phyloP scores from a whole-genome alignment of 768 basidiomycete genomes.

The Punctularia strigosozonata region DNA sequence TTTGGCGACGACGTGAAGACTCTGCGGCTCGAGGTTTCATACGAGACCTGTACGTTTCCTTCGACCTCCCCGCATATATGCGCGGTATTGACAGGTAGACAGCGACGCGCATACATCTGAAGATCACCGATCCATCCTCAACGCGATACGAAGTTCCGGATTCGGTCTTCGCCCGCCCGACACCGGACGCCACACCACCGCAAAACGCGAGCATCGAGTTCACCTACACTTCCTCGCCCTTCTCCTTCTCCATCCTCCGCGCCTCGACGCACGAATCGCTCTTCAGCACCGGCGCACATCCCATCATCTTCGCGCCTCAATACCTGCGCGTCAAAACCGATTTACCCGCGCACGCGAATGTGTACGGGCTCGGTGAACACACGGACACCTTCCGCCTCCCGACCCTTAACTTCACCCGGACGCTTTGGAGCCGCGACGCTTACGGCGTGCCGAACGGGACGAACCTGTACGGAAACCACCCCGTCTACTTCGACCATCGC shows the following conservation, averaged over 20 bases:
- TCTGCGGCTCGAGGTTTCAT: constrained; percentile 39
- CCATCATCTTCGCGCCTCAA: constrained; percentile 67
- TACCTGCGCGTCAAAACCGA: constrained; percentile 62
- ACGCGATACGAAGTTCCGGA: constrained; percentile 55
- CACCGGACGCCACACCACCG: constrained; percentile 16
- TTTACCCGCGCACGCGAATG: constrained; percentile 48
- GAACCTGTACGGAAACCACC: constrained; percentile 66
- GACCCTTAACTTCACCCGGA: constrained; percentile 27
- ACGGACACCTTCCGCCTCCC: constrained; percentile 52
- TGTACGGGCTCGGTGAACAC: constrained; percentile 74
- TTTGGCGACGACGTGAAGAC: constrained; percentile 42
- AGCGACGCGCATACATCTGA: constrained; percentile 52
- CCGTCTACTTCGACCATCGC: constrained; percentile 63
- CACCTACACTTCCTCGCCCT: constrained; percentile 46
- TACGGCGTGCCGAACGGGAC: constrained; percentile 43
- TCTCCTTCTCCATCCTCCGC: constrained; percentile 48
- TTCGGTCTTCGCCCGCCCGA: constrained; percentile 45
- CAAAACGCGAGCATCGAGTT: constrained; percentile 37
- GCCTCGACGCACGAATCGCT: constrained; percentile 37
- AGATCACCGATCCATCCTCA: constrained; percentile 39
- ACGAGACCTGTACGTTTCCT: constrained; percentile 38
- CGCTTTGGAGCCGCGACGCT: constrained; percentile 58
- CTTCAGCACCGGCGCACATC: constrained; percentile 47
- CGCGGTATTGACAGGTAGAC: background rate
- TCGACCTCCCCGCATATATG: background rate